A percentile compares a stretch with the other conserved stretches of the same genome.
Evolutionary conservation across 148 eudicot species (phyloP).

Genomic region (Nepenthes mirabilis): DNA sequence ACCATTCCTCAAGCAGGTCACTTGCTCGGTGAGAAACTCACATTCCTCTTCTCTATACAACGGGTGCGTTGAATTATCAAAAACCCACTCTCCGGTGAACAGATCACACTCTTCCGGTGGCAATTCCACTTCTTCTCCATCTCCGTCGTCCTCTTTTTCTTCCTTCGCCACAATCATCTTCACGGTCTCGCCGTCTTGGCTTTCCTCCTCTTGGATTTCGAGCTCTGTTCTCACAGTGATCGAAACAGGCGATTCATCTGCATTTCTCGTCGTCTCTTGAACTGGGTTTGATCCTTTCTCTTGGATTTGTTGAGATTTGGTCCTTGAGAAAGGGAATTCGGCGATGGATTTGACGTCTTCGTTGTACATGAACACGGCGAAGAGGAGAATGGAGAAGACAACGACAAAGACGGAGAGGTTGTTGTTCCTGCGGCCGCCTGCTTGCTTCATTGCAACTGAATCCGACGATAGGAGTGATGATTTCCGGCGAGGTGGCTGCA

Average conservation of each 20-base stretch:
- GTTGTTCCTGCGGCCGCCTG: conserved; percentile 17
- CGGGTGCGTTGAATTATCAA: conserved; percentile 61
- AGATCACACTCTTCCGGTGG: conserved; percentile 77
- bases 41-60: conserved; percentile 69
- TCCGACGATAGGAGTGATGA: background rate
- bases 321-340: conserved; percentile 64
- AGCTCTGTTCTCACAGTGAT: conserved; percentile 26
- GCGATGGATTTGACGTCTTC: conserved; percentile 83
- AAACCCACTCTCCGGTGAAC: conserved; percentile 74
- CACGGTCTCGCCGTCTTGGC: no score
- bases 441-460: conserved; percentile 36
- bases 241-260: background rate
- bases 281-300: conserved; percentile 13
- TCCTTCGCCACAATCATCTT: background rate
- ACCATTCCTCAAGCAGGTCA: conserved; percentile 85
- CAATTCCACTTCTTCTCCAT: conserved; percentile 34
- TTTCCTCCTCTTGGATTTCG: conserved; percentile 16
- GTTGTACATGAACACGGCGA: conserved; percentile 81
- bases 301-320: conserved; percentile 29
- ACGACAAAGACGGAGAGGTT: conserved; percentile 55
- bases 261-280: conserved; percentile 12
- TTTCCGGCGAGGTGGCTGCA: conserved; percentile 30
- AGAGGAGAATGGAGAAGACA: conserved; percentile 50
- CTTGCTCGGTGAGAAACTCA: conserved; percentile 68
- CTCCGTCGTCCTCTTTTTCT: conserved; percentile 15